These are phyloP conservation scores for Fusarium mexicanum DNA, from an alignment of 2,329 filamentous ascomycete genomes.

Conservation along the genomic window DNA sequence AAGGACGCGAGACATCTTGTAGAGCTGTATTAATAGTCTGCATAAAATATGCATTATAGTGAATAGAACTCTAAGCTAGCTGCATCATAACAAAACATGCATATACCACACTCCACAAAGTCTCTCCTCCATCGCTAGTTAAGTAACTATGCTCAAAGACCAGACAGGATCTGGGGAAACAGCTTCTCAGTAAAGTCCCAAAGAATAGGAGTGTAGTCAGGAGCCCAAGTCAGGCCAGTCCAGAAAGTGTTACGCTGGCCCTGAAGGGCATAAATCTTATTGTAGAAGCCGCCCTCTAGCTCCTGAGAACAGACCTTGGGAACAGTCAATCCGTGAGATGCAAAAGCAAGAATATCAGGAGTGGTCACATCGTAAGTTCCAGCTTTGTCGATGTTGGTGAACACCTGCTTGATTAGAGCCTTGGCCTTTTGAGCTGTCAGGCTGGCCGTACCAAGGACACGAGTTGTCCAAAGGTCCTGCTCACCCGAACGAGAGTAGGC, in stretches of 20 bases:
- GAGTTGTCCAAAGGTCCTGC: conserved; percentile 9
- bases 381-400: background rate
- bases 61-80: background rate
- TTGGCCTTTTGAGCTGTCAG: background rate
- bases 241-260: conserved; percentile 50
- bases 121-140: accelerated
- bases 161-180: conserved; percentile 1
- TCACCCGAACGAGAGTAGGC: background rate
- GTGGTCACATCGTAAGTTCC: conserved; percentile 6
- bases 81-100: background rate
- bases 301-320: conserved; percentile 41
- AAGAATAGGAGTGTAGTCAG: conserved; percentile 39
- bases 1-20: accelerated
- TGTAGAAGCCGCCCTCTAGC: conserved; percentile 48
- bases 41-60: background rate
- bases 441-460: conserved; percentile 3
- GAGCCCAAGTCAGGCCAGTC: conserved; percentile 41
- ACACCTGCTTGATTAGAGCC: background rate
- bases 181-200: conserved; percentile 40
- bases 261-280: conserved; percentile 47
- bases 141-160: background rate
- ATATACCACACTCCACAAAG: accelerated
- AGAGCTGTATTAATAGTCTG: accelerated
- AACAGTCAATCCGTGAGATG: conserved; percentile 31
- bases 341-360: conserved; percentile 28